Conservation (phyloP, 2,329 filamentous ascomycete species). For the Simplicillium sp. region DNA sequence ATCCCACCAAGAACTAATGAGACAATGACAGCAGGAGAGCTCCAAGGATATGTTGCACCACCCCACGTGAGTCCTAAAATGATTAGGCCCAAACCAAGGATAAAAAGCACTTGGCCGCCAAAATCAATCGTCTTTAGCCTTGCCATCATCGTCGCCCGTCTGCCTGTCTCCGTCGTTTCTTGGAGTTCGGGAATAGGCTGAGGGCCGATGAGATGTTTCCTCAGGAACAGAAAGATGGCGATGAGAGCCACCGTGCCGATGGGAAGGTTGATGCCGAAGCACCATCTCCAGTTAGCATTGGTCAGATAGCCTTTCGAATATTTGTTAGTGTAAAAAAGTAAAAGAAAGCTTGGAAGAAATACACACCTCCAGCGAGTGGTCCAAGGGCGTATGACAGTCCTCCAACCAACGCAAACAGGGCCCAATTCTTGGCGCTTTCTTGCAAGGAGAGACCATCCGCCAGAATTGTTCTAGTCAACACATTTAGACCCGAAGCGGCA, state of each 20-base stretch:
- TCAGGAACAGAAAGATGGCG: slow-evolving; percentile 46
- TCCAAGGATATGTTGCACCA: slow-evolving; percentile 43
- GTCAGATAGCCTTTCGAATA: slow-evolving; percentile 34
- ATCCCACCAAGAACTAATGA: slow-evolving; percentile 36
- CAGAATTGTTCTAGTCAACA: slow-evolving; percentile 52
- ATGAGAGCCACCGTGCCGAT: slow-evolving; percentile 40
- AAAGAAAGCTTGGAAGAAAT: background rate
- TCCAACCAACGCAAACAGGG: slow-evolving; percentile 49
- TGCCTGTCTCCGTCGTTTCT: slow-evolving; percentile 23
- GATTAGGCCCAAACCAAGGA: slow-evolving; percentile 42
- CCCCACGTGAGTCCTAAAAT: slow-evolving; percentile 48
- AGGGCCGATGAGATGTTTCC: slow-evolving; percentile 47
- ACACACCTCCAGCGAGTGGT: slow-evolving; percentile 46
- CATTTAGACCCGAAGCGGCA: slow-evolving; percentile 51
- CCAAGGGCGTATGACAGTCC: slow-evolving; percentile 52
- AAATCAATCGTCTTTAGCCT: slow-evolving; percentile 46
- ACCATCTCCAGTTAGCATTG: slow-evolving; percentile 52
- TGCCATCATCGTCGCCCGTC: slow-evolving; percentile 23
- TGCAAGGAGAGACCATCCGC: slow-evolving; percentile 53
- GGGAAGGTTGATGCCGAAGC: slow-evolving; percentile 55
- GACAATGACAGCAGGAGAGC: slow-evolving; percentile 34
- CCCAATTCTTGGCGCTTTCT: slow-evolving; percentile 54
- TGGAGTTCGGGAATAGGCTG: slow-evolving; percentile 36
- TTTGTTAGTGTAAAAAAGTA: slow-evolving; percentile 7
- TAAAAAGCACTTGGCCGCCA: slow-evolving; percentile 46